Percentiles rank a stretch among this genome's conserved stretches.
Conservation (phyloP, 2,329 filamentous ascomycete genomes). For the Curvularia eragrostidis region DNA sequence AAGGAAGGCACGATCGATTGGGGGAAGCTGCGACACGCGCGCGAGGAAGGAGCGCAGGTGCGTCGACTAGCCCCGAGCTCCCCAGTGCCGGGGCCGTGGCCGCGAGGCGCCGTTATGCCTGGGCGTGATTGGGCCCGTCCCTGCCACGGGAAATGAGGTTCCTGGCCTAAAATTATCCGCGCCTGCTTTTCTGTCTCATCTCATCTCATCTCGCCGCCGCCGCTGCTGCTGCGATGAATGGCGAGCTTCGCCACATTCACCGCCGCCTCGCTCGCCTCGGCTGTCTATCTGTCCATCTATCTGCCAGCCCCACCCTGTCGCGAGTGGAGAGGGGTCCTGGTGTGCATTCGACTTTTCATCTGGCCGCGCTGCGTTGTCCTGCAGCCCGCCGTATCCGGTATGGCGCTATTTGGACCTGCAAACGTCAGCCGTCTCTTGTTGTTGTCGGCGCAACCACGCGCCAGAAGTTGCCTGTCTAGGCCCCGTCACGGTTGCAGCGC, state of each 20-base stretch:
- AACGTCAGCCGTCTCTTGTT: background rate
- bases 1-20: conserved; percentile 34
- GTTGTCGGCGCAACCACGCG: background rate
- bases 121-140: conserved; percentile 35
- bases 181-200: conserved; percentile 18
- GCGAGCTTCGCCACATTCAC: background rate
- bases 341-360: background rate
- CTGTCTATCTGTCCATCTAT: too few relatives aligned
- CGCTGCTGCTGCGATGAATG: background rate
- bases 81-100: conserved; percentile 29
- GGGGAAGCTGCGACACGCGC: conserved; percentile 26
- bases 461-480: background rate
- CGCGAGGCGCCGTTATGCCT: conserved; percentile 19
- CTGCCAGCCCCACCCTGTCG: background rate
- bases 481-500: background rate
- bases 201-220: background rate
- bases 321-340: too few relatives aligned
- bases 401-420: conserved; percentile 7
- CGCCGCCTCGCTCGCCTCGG: background rate
- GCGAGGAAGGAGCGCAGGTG: conserved; percentile 9
- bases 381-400: conserved; percentile 6
- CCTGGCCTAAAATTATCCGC: conserved; percentile 40
- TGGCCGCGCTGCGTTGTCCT: conserved; percentile 7
- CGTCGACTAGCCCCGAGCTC: conserved; percentile 9
- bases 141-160: conserved; percentile 38